phyloP scores from a whole-genome alignment of 257 asterid genomes.

The Petunia secreta region DNA sequence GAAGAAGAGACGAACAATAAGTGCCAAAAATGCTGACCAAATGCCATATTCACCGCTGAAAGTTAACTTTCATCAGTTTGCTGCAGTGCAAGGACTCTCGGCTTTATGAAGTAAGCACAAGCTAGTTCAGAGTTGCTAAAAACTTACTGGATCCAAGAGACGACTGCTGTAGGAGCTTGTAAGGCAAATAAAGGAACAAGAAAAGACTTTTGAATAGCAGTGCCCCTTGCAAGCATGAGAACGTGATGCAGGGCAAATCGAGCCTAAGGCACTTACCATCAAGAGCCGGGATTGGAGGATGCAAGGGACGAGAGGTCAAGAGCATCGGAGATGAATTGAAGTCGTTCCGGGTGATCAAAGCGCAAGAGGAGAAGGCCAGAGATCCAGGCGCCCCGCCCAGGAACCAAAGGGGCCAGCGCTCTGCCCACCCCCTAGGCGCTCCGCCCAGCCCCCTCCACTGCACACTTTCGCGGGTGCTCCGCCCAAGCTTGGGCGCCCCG shows the following conservation, averaged over 20 bases:
- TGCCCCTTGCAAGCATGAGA: constrained; percentile 79
- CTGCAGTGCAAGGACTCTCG: neutral
- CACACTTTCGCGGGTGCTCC: no score
- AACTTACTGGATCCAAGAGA: constrained; percentile 87
- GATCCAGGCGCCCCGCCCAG: no score
- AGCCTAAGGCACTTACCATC: no score
- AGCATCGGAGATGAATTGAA: no score
- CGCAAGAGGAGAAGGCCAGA: no score
- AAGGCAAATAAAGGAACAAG: constrained; percentile 84
- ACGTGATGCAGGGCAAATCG: constrained; percentile 24
- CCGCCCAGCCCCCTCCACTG: no score
- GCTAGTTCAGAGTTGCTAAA: constrained; percentile 13
- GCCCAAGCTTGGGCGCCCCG: no score
- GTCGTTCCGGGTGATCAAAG: no score
- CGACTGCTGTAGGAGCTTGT: constrained; percentile 74
- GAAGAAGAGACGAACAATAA: constrained; percentile 88
- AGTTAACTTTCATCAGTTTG: constrained; percentile 22
- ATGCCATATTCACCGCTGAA: constrained; percentile 94
- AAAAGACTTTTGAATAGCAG: constrained; percentile 80
- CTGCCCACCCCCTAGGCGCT: no score
- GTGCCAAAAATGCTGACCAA: constrained; percentile 94
- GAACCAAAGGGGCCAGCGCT: no score
- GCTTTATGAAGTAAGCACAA: constrained; percentile 14
- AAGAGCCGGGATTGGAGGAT: no score
- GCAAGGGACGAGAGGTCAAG: no score